Conservation (phyloP, 352 stramenopile genomes). For the Plasmopara muralis region DNA sequence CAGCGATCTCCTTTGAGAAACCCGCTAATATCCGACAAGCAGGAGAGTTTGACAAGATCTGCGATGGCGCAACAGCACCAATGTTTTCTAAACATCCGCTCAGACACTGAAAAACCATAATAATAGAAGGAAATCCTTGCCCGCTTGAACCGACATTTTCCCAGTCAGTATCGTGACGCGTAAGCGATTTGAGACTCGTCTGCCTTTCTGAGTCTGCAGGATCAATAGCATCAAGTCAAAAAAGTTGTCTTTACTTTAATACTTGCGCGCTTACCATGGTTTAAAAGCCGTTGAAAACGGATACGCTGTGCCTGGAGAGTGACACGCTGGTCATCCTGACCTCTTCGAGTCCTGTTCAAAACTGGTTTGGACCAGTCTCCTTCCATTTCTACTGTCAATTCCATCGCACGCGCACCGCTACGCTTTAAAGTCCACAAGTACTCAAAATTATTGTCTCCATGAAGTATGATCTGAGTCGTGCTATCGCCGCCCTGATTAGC, state of each 20-base stretch:
- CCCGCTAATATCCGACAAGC: constrained; percentile 66
- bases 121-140: constrained; percentile 54
- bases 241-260: not conserved
- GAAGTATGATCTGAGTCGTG: constrained; percentile 41
- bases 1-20: constrained; percentile 79
- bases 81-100: constrained; percentile 48
- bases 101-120: constrained; percentile 51
- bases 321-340: constrained; percentile 64
- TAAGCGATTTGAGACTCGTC: constrained; percentile 54
- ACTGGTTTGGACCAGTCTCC: constrained; percentile 65
- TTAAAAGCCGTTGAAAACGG: constrained; percentile 67
- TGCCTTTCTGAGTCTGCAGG: constrained; percentile 39
- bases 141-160: constrained; percentile 55
- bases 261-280: constrained; percentile 43
- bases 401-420: constrained; percentile 45
- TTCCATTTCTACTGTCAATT: constrained; percentile 62
- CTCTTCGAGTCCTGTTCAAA: constrained; percentile 65
- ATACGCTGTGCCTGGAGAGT: constrained; percentile 51
- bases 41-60: constrained; percentile 66
- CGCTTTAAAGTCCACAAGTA: constrained; percentile 66
- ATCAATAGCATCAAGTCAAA: constrained; percentile 3
- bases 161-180: constrained; percentile 67
- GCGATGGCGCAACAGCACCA: constrained; percentile 26
- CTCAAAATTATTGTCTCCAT: constrained; percentile 80
- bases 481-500: constrained; percentile 25